phyloP scores from a whole-genome alignment of 352 stramenopile genomes.

The Stramenopiles sp. region DNA sequence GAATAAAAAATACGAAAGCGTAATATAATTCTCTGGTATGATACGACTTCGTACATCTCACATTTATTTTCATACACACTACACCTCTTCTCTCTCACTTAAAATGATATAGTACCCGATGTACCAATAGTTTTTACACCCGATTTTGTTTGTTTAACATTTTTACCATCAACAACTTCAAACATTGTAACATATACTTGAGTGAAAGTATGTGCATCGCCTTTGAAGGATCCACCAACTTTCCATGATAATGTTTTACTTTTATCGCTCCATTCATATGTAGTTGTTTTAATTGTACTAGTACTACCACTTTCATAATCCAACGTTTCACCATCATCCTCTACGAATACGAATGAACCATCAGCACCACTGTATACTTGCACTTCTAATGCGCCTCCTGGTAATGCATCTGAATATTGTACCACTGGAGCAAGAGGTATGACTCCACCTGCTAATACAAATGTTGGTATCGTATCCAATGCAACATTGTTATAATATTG shows the following conservation, averaged over 20 bases:
- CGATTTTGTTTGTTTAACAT: no score
- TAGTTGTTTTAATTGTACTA: neutral
- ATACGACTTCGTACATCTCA: no score
- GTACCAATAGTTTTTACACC: no score
- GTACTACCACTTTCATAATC: neutral
- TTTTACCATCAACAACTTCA: no score
- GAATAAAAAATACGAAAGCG: no score
- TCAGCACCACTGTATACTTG: constrained; percentile 15
- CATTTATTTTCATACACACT: no score
- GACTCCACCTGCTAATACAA: constrained; percentile 12
- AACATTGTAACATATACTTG: no score
- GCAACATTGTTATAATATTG: neutral
- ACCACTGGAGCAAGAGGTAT: constrained; percentile 12
- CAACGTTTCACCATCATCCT: constrained; percentile 14
- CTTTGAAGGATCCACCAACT: neutral
- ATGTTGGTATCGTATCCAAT: constrained; percentile 14
- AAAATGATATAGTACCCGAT: no score
- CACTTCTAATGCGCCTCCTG: constrained; percentile 11
- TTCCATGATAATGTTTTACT: neutral
- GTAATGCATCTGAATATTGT: constrained; percentile 12
- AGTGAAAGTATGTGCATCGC: no score
- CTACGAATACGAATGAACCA: constrained; percentile 13
- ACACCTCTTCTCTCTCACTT: no score
- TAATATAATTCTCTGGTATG: no score
- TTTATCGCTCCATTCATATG: neutral